phyloP scores from a whole-genome alignment of 768 basidiomycete species.

The Tulasnella sp. region DNA sequence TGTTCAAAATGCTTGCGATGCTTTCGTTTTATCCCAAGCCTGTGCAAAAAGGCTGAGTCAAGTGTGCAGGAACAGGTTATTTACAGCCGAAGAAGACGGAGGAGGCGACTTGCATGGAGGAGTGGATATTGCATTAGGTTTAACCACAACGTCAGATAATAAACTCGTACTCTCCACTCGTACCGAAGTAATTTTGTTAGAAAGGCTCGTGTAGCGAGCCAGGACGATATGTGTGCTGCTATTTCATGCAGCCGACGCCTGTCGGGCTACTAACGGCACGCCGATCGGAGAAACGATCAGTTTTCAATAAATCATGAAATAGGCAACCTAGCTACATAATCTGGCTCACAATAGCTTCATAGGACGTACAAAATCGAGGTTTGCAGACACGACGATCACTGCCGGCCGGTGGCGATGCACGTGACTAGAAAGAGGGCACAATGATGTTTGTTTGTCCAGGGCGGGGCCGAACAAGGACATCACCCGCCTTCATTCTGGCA shows the following conservation, averaged over 20 bases:
- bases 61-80: too few relatives aligned
- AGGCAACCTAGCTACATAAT: neutral
- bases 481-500: neutral
- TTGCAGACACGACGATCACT: neutral
- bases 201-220: neutral
- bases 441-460: conserved; percentile 8
- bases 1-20: too few relatives aligned
- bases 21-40: too few relatives aligned
- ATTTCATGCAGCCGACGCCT: neutral
- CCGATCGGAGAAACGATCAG: neutral
- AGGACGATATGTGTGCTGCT: neutral
- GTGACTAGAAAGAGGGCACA: neutral
- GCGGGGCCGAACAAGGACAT: neutral
- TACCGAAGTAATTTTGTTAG: neutral
- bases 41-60: too few relatives aligned
- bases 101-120: neutral
- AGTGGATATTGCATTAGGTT: neutral
- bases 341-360: neutral
- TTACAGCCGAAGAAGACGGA: neutral
- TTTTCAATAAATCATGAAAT: neutral
- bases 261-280: neutral
- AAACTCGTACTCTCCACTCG: neutral
- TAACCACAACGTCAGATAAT: neutral
- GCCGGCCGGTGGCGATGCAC: neutral
- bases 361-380: neutral